Conservation (phyloP, 2,329 filamentous ascomycete species). For the Cercospora canescens region DNA sequence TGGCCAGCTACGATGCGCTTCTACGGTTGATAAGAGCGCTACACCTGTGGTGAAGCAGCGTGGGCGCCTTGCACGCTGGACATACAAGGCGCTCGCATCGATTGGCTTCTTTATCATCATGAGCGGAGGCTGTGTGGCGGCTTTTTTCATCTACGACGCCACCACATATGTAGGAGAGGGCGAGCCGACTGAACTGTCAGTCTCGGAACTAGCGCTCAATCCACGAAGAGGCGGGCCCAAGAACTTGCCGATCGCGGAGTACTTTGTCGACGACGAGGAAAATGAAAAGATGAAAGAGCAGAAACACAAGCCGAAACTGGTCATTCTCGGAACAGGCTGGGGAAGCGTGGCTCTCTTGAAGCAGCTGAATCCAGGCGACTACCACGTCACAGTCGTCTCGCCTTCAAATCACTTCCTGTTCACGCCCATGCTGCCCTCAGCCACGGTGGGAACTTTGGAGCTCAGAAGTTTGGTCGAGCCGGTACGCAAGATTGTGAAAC, state of each 20-base stretch:
- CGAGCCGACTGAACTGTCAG: conserved; percentile 69
- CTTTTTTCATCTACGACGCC: conserved; percentile 92
- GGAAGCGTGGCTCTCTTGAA: conserved; percentile 91
- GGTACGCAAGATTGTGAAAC: conserved; percentile 77
- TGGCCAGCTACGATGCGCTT: conserved; percentile 24
- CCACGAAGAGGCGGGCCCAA: conserved; percentile 87
- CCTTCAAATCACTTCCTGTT: conserved; percentile 97
- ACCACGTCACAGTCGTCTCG: conserved; percentile 92
- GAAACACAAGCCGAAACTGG: conserved; percentile 88
- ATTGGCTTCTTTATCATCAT: conserved; percentile 75
- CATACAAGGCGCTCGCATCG: conserved; percentile 69
- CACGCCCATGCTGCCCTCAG: conserved; percentile 95
- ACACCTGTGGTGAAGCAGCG: conserved; percentile 16
- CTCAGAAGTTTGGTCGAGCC: conserved; percentile 90
- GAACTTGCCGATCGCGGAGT: conserved; percentile 88
- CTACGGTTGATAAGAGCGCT: conserved; percentile 8
- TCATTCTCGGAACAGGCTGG: conserved; percentile 93
- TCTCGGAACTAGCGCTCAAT: conserved; percentile 80
- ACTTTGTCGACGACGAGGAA: conserved; percentile 87
- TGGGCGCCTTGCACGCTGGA: conserved; percentile 49
- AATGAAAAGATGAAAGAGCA: conserved; percentile 65
- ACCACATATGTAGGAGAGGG: conserved; percentile 79
- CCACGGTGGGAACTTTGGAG: conserved; percentile 92
- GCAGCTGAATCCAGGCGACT: conserved; percentile 83
- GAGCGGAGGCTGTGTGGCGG: conserved; percentile 67